Percentiles rank a stretch among this genome's conserved stretches.
These are phyloP conservation scores for Neofusicoccum cordaticola DNA, from an alignment of 2,329 filamentous ascomycete species.

Conservation along the genomic window DNA sequence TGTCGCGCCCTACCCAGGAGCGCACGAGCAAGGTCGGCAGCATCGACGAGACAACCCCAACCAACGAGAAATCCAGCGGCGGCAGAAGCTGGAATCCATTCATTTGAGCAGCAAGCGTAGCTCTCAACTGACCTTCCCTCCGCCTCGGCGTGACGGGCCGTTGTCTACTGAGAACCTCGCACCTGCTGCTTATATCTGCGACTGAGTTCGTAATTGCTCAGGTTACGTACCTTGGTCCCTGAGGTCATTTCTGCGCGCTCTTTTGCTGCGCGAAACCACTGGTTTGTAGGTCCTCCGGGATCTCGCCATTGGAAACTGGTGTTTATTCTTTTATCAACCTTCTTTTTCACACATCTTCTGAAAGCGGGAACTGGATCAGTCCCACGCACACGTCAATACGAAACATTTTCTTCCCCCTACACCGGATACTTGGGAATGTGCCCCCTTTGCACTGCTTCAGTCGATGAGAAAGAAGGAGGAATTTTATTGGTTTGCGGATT, in stretches of 20 bases:
- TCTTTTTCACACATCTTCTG: conserved; percentile 8
- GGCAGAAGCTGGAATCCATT: conserved; percentile 35
- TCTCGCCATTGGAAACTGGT: conserved; percentile 37
- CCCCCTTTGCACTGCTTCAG: not conserved
- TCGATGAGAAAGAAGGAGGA: not conserved
- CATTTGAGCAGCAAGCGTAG: conserved; percentile 35
- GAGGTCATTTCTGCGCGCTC: conserved; percentile 26
- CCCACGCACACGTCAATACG: not conserved
- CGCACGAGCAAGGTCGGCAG: conserved; percentile 46
- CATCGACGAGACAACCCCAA: conserved; percentile 43
- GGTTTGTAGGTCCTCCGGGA: conserved; percentile 39
- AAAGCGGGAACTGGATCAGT: not conserved
- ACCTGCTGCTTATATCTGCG: conserved; percentile 23
- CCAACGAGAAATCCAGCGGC: conserved; percentile 27
- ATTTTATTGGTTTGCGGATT: conserved; percentile 35
- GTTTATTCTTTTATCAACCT: conserved; percentile 32
- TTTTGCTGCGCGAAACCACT: conserved; percentile 29
- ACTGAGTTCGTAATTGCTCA: conserved; percentile 43
- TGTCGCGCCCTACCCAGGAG: conserved; percentile 42
- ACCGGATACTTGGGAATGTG: not conserved
- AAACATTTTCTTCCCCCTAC: not conserved
- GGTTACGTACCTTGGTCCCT: conserved; percentile 39
- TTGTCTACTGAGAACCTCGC: conserved; percentile 33
- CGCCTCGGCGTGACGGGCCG: conserved; percentile 29
- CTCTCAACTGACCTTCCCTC: conserved; percentile 45